Evolutionary conservation across 768 basidiomycete species (phyloP).

Genomic region (Hypholoma sublateritium): DNA sequence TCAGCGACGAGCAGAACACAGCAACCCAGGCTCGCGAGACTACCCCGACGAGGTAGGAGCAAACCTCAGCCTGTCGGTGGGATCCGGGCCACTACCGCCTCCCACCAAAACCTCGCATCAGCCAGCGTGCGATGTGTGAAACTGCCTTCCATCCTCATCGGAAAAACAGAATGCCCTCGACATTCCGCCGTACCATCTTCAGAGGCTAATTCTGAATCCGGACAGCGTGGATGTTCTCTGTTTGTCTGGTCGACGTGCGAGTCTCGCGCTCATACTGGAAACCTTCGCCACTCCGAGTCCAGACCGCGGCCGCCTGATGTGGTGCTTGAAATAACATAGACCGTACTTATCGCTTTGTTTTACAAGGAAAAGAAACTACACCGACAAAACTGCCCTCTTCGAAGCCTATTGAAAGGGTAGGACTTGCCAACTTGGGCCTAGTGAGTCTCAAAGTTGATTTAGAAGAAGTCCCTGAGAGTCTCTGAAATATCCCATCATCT

Average conservation of each 20-base stretch:
- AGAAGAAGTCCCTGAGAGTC: no score
- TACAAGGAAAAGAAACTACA: background rate
- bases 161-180: background rate
- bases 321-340: background rate
- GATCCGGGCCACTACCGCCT: background rate
- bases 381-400: background rate
- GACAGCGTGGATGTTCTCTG: background rate
- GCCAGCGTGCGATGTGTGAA: background rate
- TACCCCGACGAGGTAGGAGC: no score
- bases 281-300: no score
- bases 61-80: no score
- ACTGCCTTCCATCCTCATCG: background rate
- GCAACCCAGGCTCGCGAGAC: no score
- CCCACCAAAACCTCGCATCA: background rate
- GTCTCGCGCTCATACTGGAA: no score
- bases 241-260: background rate
- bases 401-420: background rate
- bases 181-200: background rate
- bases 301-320: background rate
- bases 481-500: no score
- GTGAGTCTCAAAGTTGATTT: no score
- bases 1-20: no score
- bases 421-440: no score
- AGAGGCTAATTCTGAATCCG: background rate
- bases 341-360: slow-evolving; percentile 7